A percentile compares a stretch with the other conserved stretches of the same genome.
phyloP scores from a whole-genome alignment of 441 rosid genomes.

The Populus hybrid region DNA sequence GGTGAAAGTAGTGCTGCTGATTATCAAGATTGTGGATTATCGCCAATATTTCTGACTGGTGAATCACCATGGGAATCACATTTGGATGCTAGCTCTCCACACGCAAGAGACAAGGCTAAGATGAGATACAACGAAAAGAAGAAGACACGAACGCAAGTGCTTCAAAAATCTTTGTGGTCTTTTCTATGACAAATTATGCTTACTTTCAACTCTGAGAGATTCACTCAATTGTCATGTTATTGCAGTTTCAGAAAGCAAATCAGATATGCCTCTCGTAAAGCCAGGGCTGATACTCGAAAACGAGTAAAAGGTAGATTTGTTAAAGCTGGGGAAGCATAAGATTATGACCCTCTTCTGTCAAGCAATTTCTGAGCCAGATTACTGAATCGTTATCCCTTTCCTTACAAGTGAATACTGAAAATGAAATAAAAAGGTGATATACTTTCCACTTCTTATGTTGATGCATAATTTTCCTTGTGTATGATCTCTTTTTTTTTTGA shows the following conservation, averaged over 20 bases:
- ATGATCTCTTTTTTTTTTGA: neutral
- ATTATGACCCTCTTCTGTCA: constrained; percentile 53
- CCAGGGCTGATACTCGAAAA: constrained; percentile 72
- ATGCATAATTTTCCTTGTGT: no score
- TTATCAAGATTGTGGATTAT: constrained; percentile 55
- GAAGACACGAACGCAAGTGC: no score
- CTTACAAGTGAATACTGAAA: no score
- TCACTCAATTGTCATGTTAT: no score
- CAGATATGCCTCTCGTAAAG: no score
- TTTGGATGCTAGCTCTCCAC: constrained; percentile 46
- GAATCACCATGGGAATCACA: constrained; percentile 72
- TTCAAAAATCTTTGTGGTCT: no score
- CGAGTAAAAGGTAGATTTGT: constrained; percentile 87
- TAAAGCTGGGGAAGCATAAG: constrained; percentile 73
- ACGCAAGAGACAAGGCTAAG: constrained; percentile 59
- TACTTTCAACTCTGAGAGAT: no score
- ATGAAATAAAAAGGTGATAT: no score
- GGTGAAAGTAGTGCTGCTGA: constrained; percentile 52
- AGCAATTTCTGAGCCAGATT: constrained; percentile 23
- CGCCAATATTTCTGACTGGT: constrained; percentile 38
- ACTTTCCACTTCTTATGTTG: neutral
- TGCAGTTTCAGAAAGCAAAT: no score
- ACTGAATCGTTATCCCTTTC: no score
- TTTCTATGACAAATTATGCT: no score
- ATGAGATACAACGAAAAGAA: no score